Evolutionary conservation across 163 green algal genomes (phyloP), one percentile per base, ranked within the genome.

Genomic region (Prototheca wickerhamii): DNA sequence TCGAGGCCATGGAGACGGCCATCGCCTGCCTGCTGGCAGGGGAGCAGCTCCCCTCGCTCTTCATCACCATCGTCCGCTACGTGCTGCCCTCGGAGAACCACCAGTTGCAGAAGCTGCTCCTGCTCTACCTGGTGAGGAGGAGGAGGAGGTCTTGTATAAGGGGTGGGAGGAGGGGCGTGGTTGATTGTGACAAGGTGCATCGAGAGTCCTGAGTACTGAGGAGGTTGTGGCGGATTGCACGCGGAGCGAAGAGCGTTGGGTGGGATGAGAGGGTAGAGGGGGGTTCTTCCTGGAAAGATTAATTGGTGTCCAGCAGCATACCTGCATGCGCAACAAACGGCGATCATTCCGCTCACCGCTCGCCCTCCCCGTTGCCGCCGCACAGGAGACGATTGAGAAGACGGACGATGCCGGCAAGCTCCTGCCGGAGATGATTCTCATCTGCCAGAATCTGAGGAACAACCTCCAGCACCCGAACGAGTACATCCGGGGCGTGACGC

Each of bases 381-480:
- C 53, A 58, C 84, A 96, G 84, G 94, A 99, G 70, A 97, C 91
- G 2, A 97, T 99, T 33, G 86, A 98, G 68, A 99, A 98, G 82
- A 98, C 91, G n/a, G 94, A 98, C 61, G 61, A 84, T 0, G 46
- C 78, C 23, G 94, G 94, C 17, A 99, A 98, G 77, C 80, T 99
- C 5, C 76, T 99, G 62, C 94, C 94, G n/a, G 94, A 99, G 68
- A 99, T 99, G 94, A 99, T 99, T 69, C 84, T 99, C 4, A 98
- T 99, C 63, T 99, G 94, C 73, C 94, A 99, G 75, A 98, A 99
- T 75, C 82, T 99, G 63, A 76, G 94, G 32, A 99, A 94, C 84
- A 99, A 98, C 79, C 76, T 99, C 60, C 94, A 99, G 84, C 94
- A 99, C 69, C 94, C 94, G 20, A 99, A 99, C 68, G 94, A 99